Evolutionary conservation across 495 filamentous ascomycete species (phyloP), one percentile per base, ranked within the genome.

Genomic region (Barbatosphaeria neglecta): DNA sequence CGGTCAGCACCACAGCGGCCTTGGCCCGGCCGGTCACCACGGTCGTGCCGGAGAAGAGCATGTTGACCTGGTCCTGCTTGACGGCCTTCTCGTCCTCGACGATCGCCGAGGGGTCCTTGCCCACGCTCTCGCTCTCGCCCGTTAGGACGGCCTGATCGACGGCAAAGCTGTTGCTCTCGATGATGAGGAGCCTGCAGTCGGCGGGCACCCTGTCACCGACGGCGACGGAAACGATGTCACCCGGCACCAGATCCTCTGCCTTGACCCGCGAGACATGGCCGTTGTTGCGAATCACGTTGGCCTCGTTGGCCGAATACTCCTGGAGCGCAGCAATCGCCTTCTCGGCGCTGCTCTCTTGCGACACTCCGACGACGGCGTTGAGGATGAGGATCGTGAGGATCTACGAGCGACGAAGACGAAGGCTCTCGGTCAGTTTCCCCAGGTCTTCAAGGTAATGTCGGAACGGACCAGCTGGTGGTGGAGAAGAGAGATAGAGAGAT

Each of bases 271-370:
- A 77, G 46, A 88, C 60, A 49, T 80, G 76, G 15, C 90, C 88
- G 68, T 81, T 66, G 58, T 78, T 76, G 49, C 93, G 83, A 41
- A 95, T 58, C 43, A 93, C 90, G 62, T 90, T 99, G 50, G 93
- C 92, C 69, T 95, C 86, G 58, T 95, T 97, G 48, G 93, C 93
- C 35, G 90, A 96, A 67, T 99, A 99, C 77, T 99, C 90, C 67
- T 99, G 90, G 28, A 99, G 79, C 38, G 93, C 93, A 10, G 93
- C 89, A 66, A 99, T 99, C 9, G 93, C 93, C 65, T 96, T 96
- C 63, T 99, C 93, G 27, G 93, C 93, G 59, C 88, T 95, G 63
- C 85, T 95, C 72, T 99, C 93, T 75, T 99, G 93, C 38, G 89
- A 95, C 16, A 99, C 93, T 52, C 93, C 93, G 35, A 99, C 93